phyloP scores from a whole-genome alignment of 805 yeast species.

The Saccharomycopsis sp. region DNA sequence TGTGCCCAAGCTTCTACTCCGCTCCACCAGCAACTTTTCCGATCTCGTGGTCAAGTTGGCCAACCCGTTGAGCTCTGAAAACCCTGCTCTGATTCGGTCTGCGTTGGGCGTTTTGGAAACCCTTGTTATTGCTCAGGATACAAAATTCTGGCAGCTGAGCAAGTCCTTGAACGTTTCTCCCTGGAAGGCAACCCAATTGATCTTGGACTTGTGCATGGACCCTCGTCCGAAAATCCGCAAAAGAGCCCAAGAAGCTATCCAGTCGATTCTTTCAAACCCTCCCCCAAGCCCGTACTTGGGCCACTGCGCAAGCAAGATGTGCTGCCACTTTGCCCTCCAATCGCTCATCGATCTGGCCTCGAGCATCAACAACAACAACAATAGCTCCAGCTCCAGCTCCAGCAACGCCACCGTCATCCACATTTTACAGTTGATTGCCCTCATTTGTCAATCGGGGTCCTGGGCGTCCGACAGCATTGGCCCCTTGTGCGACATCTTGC shows the following conservation, averaged over 20 bases:
- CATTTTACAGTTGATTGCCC: slow-evolving; percentile 61
- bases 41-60: slow-evolving; percentile 75
- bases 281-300: slow-evolving; percentile 69
- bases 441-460: slow-evolving; percentile 63
- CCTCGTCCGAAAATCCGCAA: slow-evolving; percentile 92
- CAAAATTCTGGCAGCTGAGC: slow-evolving; percentile 60
- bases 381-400: slow-evolving; percentile 27
- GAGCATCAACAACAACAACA: slow-evolving; percentile 13
- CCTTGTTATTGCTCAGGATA: slow-evolving; percentile 70
- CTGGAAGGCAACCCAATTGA: slow-evolving; percentile 68
- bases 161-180: slow-evolving; percentile 55
- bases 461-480: slow-evolving; percentile 75
- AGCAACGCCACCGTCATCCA: slow-evolving; percentile 51
- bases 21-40: slow-evolving; percentile 64
- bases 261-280: slow-evolving; percentile 49
- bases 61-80: slow-evolving; percentile 61
- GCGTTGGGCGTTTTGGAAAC: slow-evolving; percentile 81
- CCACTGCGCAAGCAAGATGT: slow-evolving; percentile 66
- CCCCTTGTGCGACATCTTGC: slow-evolving; percentile 62
- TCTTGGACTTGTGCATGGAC: slow-evolving; percentile 72
- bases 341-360: slow-evolving; percentile 39
- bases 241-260: slow-evolving; percentile 88
- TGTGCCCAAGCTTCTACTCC: slow-evolving; percentile 59
- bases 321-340: slow-evolving; percentile 60
- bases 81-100: slow-evolving; percentile 65